Evolutionary conservation across 805 yeast genomes (phyloP), one percentile per base, ranked within the genome.

Genomic region (Maudiozyma saulgeensis): DNA sequence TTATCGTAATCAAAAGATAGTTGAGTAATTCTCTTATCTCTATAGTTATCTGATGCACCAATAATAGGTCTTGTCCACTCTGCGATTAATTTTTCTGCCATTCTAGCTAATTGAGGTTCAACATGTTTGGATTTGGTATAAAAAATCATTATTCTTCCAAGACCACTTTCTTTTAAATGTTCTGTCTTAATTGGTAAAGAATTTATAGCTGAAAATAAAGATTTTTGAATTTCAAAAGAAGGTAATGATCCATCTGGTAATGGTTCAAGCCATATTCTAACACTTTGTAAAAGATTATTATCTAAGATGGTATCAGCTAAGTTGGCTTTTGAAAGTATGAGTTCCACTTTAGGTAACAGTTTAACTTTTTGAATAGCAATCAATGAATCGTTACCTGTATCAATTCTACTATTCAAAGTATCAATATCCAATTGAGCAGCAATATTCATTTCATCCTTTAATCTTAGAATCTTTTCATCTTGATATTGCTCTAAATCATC

Each of bases 21-120:
- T 53, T 81, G 77, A 58, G 77, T 77, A 52, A 91, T 82, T 53
- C 80, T 74, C 69, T 87, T 82, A 68, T 91, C 96, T 66, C 93
- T 82, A 72, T 90, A 91, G 59, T 90, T 88, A 68, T 91, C 98
- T 3, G 95, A 84, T 52, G 96, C 84, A 57, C 96, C 96, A 76
- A 93, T 87, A 53, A 93, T 88, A 43, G 99, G 99, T 69, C 99
- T 80, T 8, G 97, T 91, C 99, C 99, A 93, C 66, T 89, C 95
- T 25, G 96, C 96, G 56, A 93, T 84, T 52, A 93, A 72, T 63
- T 81, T 81, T 62, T 93, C 98, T 6, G 96, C 98, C 39, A 83
- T 75, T 64, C 95, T 82, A 66, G 91, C 89, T 63, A 93, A 77
- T 42, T 78, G 73, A 34, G 88, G 84, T 67, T 95, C 97, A 15